These are phyloP conservation scores for Peniophora sp. DNA, from an alignment of 1,284 basidiomycete genomes.

Conservation along the genomic window DNA sequence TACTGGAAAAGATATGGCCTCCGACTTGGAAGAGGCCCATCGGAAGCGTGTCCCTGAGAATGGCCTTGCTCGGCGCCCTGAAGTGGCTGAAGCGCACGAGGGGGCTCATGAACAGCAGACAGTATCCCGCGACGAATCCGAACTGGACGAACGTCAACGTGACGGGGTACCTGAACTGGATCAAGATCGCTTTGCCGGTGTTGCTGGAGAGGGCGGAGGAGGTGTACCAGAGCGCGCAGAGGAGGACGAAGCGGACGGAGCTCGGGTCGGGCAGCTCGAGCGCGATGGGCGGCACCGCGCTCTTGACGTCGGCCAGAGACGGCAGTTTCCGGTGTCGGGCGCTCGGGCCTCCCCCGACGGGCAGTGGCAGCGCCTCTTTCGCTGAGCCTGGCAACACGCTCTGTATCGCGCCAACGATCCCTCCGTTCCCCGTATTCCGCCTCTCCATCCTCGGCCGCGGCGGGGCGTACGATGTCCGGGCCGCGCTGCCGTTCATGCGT, in stretches of 20 bases:
- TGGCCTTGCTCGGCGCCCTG: conserved; percentile 62
- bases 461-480: conserved; percentile 6
- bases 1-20: conserved; percentile 96
- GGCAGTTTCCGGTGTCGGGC: background rate
- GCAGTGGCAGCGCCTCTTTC: background rate
- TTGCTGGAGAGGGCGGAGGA: conserved; percentile 85
- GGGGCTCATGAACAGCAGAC: conserved; percentile 74
- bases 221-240: conserved; percentile 77
- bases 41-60: conserved; percentile 75
- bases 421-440: background rate
- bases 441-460: conserved; percentile 2
- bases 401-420: background rate
- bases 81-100: conserved; percentile 59
- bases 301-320: conserved; percentile 1
- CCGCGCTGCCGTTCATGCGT: conserved; percentile 9
- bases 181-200: conserved; percentile 84
- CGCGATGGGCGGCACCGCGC: background rate
- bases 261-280: conserved; percentile 18
- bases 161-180: conserved; percentile 80
- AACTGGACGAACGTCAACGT: conserved; percentile 98
- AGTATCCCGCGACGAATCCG: conserved; percentile 86
- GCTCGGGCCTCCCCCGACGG: background rate
- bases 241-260: conserved; percentile 44
- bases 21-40: conserved; percentile 94
- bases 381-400: background rate